Base-by-base conservation (phyloP, 2,329 filamentous ascomycete species). In the Trichophaea hybrida region DNA sequence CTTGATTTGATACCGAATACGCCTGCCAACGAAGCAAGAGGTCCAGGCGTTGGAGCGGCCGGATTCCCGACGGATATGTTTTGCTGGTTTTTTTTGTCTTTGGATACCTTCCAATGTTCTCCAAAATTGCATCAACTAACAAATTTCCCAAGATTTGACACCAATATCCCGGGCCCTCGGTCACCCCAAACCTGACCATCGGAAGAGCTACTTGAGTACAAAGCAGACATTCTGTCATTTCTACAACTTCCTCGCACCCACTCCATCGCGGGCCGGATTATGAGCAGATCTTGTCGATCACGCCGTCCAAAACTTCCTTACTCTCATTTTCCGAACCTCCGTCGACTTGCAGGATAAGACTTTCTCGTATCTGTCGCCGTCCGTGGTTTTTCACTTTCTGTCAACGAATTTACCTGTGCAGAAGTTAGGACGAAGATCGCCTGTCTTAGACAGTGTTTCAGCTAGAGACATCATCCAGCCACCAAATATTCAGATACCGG, bases 251-350 rank as follows among this genome's bases (percentile, higher is more conserved):
- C 38, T 53, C 58, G 50, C 43, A 51, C 50, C 40, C 53, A 13
- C 58, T 55, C 32, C 17, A 55, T 51, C 60, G 53, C 60, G 57
- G 54, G 57, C 46, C 61, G 60, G 61, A 57, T 58, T 64, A 64
- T 64, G 61, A 64, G 60, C 61, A 64, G 57, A 53, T 43, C 59
- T 54, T 57, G 57, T 57, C 61, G 59, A 49, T 56, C 58, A 49
- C 61, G 60, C 57, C 54, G 61, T 62, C 57, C 57, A 46, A 64
- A 60, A 60, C 53, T 52, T 46, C 61, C 50, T 34, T 43, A 59
- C 59, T 54, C 57, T 57, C 57, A 56, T 37, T 53, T 52, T 53
- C 50, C 59, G 57, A 63, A 55, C 44, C 50, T 44, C 61, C 38
- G 46, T 54, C 43, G 46, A 40, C 43, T 51, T 55, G 49, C 57